Evolutionary conservation across 2,329 filamentous ascomycete species (phyloP).

Genomic region (Penicillium sp.): DNA sequence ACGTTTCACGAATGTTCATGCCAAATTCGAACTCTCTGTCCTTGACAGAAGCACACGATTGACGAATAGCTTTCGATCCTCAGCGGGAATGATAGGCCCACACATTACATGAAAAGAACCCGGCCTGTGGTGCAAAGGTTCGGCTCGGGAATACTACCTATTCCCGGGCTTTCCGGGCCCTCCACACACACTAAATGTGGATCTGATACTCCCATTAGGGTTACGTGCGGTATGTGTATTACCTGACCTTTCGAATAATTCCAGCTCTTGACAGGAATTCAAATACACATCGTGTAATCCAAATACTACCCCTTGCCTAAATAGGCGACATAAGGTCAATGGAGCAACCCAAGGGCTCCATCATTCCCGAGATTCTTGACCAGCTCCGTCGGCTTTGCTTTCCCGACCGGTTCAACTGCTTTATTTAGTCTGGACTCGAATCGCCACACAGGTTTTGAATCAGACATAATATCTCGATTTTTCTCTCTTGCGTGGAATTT

Average conservation of each 20-base stretch:
- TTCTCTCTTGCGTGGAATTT: neutral
- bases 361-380: slow-evolving; percentile 28
- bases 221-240: neutral
- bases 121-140: slow-evolving; percentile 12
- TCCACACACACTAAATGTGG: neutral
- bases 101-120: slow-evolving; percentile 26
- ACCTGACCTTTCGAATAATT: neutral
- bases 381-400: slow-evolving; percentile 15
- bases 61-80: neutral
- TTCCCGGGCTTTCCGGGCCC: neutral
- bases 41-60: neutral
- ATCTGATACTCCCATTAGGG: neutral
- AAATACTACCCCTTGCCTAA: neutral
- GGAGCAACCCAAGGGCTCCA: neutral
- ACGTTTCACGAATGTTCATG: neutral
- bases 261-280: too few relatives aligned
- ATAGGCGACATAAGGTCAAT: neutral
- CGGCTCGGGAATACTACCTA: slow-evolving; percentile 25
- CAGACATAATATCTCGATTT: slow-evolving; percentile 1
- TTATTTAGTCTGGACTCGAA: slow-evolving; percentile 24
- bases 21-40: neutral
- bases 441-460: slow-evolving; percentile 6
- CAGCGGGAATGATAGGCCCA: slow-evolving; percentile 18
- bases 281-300: neutral
- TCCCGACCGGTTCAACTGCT: slow-evolving; percentile 14